phyloP scores from a whole-genome alignment of 768 basidiomycete species.

The Lactarius indigo region DNA sequence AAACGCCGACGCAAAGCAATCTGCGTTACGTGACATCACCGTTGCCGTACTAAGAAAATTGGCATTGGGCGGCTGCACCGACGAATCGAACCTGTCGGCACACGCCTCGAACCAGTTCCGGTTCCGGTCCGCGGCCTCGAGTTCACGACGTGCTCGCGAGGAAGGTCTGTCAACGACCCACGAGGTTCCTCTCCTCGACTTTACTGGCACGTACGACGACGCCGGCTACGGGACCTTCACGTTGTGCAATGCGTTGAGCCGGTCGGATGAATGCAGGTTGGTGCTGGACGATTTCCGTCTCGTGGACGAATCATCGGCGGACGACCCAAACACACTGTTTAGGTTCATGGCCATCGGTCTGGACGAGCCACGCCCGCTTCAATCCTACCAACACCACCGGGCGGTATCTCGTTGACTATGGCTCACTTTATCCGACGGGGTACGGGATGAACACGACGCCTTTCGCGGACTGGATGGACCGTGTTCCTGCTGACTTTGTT shows the following conservation, averaged over 20 bases:
- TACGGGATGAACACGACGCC: slow-evolving; percentile 14
- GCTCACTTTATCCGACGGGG: slow-evolving; percentile 17
- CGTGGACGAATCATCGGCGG: too few relatives aligned
- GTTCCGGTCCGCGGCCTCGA: too few relatives aligned
- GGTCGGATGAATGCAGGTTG: too few relatives aligned
- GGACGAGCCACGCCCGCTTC: neutral
- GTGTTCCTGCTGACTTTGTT: too few relatives aligned
- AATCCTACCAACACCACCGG: neutral
- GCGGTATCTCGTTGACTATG: neutral
- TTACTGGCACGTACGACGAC: too few relatives aligned
- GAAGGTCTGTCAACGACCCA: neutral
- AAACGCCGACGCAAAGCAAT: neutral
- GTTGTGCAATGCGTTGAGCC: too few relatives aligned
- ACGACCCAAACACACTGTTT: too few relatives aligned
- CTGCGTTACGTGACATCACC: neutral
- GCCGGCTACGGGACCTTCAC: too few relatives aligned
- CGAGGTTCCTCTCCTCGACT: neutral
- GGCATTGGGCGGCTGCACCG: neutral
- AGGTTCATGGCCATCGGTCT: too few relatives aligned
- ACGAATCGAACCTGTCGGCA: neutral
- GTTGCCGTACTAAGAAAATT: neutral
- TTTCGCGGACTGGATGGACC: too few relatives aligned
- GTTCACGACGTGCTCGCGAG: neutral
- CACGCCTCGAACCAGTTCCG: too few relatives aligned
- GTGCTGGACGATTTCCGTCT: too few relatives aligned